Base-by-base conservation (phyloP, 2,329 filamentous ascomycete genomes). In the Pseudopyrenochaeta lycopersici region DNA sequence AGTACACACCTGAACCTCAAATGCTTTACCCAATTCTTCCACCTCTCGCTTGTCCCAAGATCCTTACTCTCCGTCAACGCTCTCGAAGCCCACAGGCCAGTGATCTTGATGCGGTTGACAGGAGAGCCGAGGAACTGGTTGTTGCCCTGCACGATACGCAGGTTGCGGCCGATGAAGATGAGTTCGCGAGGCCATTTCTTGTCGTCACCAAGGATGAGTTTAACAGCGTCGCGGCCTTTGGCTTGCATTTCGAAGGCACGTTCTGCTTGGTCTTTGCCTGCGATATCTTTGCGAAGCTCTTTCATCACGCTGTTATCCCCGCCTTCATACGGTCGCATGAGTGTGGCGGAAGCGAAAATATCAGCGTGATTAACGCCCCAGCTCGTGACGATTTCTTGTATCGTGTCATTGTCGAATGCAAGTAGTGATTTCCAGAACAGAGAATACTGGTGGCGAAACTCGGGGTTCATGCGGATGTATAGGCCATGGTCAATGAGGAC, bases 401-500 rank as follows among this genome's bases (percentile, higher is more conserved):
- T 88, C 2, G 90, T 91, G 18, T 84, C 80, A 77, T 97, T 97
- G 81, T 99, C 95, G 63, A 98, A 95, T 0, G 92, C 92, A 81
- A 98, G 87, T 10, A 99, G 85, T 0, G 90, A 88, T 76, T 96
- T 96, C 95, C 95, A 99, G 80, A 99, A 95, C 3, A 86, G 81
- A 15, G 88, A 88, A 75, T 98, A 98, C 74, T 98, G 87, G 69
- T 89, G 88, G 10, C 92, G 86, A 79, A 98, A 97, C 54, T 86
- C 81, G 1, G 90, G 88, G 20, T 86, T 82, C 90, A 98, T 95
- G 75, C 91, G 89, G 50, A 98, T 91, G 78, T 99, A 99, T 5
- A 99, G 86, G 0, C 95, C 95, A 76, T 99, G 95, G 76, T 99
- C 95, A 72, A 99, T 97, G 31, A 99, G 87, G 1, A 98, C 94